Percentiles rank a stretch among this genome's conserved stretches.
Conservation (phyloP, 1,139 yeast species). For the Nadsonia commutata region DNA sequence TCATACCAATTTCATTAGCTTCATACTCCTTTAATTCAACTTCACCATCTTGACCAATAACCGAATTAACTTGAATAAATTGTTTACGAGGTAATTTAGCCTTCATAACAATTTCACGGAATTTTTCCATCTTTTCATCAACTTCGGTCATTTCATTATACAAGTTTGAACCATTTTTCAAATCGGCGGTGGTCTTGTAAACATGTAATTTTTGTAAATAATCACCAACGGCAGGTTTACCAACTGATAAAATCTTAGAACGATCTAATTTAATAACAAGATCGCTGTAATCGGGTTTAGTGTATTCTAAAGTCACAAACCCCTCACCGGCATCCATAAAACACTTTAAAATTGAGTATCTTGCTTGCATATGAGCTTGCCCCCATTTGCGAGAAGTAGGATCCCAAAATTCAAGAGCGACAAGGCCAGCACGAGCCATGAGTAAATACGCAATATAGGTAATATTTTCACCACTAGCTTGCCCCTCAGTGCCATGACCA, state of each 20-base stretch:
- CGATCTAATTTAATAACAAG: conserved; percentile 45
- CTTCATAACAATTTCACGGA: conserved; percentile 50
- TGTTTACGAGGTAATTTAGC: conserved; percentile 76
- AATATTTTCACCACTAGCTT: conserved; percentile 29
- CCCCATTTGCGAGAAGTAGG: conserved; percentile 77
- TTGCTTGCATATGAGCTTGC: conserved; percentile 91
- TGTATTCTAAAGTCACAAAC: conserved; percentile 38
- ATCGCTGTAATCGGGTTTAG: conserved; percentile 39
- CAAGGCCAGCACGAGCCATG: conserved; percentile 80
- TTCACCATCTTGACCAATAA: conserved; percentile 23
- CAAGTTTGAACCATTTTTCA: conserved; percentile 44
- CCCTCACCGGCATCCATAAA: conserved; percentile 53
- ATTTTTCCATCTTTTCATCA: conserved; percentile 43
- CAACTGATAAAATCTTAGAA: conserved; percentile 46
- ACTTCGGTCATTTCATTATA: conserved; percentile 57
- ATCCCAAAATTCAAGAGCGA: conserved; percentile 78
- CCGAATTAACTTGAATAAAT: conserved; percentile 68
- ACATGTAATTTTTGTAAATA: conserved; percentile 61
- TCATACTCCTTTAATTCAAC: conserved; percentile 56
- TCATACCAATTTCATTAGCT: conserved; percentile 63
- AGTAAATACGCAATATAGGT: conserved; percentile 52
- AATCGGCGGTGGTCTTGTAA: conserved; percentile 66
- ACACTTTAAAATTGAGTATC: conserved; percentile 69
- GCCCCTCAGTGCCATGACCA: conserved; percentile 51
- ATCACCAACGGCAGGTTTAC: conserved; percentile 59